These are phyloP conservation scores for Bipolaris cookei DNA, from an alignment of 2,329 filamentous ascomycete species.

Conservation along the genomic window DNA sequence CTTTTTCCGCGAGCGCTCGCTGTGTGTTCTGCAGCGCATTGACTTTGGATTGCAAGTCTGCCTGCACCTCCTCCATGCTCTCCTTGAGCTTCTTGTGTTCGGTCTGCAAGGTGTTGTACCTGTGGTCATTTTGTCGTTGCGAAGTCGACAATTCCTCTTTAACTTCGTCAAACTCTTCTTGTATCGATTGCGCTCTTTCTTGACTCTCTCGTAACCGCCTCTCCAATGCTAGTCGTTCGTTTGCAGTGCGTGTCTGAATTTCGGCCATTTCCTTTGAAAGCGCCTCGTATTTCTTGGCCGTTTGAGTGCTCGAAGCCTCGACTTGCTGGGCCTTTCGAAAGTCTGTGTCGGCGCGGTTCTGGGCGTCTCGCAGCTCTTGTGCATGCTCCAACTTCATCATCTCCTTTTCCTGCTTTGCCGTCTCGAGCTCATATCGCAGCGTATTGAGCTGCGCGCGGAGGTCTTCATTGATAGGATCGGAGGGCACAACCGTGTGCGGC, in stretches of 20 bases:
- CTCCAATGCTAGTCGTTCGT: conserved; percentile 63
- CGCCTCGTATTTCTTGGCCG: conserved; percentile 61
- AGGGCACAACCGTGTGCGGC: conserved; percentile 45
- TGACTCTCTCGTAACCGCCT: conserved; percentile 62
- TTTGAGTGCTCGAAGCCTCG: conserved; percentile 59
- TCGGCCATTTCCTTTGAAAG: conserved; percentile 63
- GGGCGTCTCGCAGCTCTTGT: conserved; percentile 80
- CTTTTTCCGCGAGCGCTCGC: conserved; percentile 70
- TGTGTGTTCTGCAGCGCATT: conserved; percentile 66
- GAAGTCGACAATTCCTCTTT: conserved; percentile 75
- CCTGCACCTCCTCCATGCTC: conserved; percentile 65
- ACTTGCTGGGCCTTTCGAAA: conserved; percentile 71
- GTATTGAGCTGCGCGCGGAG: conserved; percentile 89
- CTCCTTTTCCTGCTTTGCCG: conserved; percentile 85
- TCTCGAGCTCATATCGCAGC: conserved; percentile 85
- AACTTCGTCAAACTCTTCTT: conserved; percentile 84
- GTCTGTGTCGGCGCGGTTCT: conserved; percentile 83
- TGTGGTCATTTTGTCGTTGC: conserved; percentile 68
- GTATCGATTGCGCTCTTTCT: conserved; percentile 73
- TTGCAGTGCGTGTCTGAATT: conserved; percentile 59
- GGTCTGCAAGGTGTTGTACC: conserved; percentile 65
- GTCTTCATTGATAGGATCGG: conserved; percentile 68
- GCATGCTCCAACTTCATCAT: conserved; percentile 78
- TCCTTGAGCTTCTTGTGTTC: conserved; percentile 65
- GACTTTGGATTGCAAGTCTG: conserved; percentile 64